phyloP scores from a whole-genome alignment of 2,329 filamentous ascomycete genomes.

The Penicillium expansum region DNA sequence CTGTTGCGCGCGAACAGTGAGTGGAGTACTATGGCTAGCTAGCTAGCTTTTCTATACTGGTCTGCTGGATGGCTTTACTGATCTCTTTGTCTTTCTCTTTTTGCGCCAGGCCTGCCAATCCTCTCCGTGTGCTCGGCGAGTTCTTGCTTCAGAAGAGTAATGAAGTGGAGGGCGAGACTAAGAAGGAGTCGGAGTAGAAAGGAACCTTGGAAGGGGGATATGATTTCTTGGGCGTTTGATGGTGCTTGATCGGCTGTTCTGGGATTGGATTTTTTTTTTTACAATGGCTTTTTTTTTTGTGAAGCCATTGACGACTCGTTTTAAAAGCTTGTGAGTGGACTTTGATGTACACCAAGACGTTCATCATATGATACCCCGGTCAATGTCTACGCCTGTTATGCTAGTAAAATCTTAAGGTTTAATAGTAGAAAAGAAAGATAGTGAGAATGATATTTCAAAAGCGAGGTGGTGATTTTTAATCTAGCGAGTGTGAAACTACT shows the following conservation, averaged over 20 bases:
- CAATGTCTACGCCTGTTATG: neutral
- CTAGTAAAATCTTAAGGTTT: neutral
- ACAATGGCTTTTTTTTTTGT: neutral
- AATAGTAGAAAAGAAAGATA: neutral
- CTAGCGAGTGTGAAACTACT: neutral
- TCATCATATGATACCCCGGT: slow-evolving; percentile 1
- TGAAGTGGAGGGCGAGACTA: slow-evolving; percentile 55
- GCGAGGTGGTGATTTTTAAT: neutral
- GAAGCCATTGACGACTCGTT: neutral
- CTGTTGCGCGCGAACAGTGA: slow-evolving; percentile 67
- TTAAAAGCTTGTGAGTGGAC: neutral
- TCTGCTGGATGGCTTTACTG: neutral
- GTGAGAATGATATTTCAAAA: neutral
- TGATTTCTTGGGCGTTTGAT: slow-evolving; percentile 10
- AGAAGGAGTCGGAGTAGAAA: slow-evolving; percentile 29
- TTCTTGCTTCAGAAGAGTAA: slow-evolving; percentile 66
- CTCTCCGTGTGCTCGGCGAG: slow-evolving; percentile 67
- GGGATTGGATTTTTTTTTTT: neutral
- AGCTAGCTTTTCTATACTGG: neutral
- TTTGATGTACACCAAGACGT: neutral
- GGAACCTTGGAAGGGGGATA: neutral
- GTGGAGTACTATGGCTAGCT: slow-evolving; percentile 33
- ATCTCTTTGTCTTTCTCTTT: neutral
- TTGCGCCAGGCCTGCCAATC: slow-evolving; percentile 60
- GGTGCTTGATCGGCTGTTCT: neutral